phyloP scores from a whole-genome alignment of 2,329 filamentous ascomycete genomes.

The Monosporascus sp. region DNA sequence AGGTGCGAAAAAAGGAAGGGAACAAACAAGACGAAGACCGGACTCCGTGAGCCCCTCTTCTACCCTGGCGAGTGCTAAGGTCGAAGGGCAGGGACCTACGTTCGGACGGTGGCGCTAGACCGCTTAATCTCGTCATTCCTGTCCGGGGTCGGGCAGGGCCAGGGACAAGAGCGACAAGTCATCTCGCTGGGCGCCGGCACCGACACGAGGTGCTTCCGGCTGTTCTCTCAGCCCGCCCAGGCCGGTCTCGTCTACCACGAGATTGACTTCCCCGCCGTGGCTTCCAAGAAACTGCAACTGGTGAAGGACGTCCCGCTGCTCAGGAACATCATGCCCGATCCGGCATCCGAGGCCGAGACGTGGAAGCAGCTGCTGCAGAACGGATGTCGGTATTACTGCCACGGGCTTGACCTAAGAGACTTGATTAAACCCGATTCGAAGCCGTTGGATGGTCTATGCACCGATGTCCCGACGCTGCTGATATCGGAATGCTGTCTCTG shows the following conservation, averaged over 20 bases:
- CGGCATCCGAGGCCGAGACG: conserved; percentile 23
- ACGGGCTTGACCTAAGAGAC: conserved; percentile 66
- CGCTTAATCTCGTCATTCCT: conserved; percentile 70
- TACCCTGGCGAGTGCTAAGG: conserved; percentile 18
- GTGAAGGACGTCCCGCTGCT: conserved; percentile 43
- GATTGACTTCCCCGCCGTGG: conserved; percentile 78
- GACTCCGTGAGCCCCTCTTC: background rate
- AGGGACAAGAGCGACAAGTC: conserved; percentile 58
- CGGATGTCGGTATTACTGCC: conserved; percentile 47
- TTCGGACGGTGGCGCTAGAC: conserved; percentile 80
- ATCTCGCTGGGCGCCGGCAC: conserved; percentile 91
- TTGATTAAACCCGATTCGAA: conserved; percentile 31
- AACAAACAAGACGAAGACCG: too few relatives aligned
- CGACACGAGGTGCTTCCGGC: conserved; percentile 80
- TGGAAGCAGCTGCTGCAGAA: conserved; percentile 36
- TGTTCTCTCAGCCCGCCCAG: conserved; percentile 46
- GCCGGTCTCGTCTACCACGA: conserved; percentile 73
- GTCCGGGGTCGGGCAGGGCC: conserved; percentile 24
- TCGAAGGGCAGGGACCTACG: conserved; percentile 69
- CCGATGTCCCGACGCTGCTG: conserved; percentile 69
- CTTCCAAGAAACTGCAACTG: conserved; percentile 57
- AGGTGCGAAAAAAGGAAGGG: conserved; percentile 13
- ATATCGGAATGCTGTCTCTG: conserved; percentile 95
- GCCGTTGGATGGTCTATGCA: conserved; percentile 41
- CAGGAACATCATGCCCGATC: conserved; percentile 32